These are phyloP conservation scores for Plasmodiophora brassicae DNA, from an alignment of 208 protist species.

Conservation along the genomic window DNA sequence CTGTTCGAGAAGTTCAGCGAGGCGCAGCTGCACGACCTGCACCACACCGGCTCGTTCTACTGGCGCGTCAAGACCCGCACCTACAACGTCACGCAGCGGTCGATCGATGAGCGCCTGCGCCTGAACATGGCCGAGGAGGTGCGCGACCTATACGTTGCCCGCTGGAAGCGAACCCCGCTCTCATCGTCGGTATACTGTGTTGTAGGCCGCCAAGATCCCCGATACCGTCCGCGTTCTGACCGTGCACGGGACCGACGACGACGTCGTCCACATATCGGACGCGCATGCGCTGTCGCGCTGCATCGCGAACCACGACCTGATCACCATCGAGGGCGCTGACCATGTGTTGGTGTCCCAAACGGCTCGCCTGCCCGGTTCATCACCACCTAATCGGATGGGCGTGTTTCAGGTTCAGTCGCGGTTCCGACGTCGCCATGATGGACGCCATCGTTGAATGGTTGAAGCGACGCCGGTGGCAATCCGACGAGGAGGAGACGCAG, in stretches of 20 bases:
- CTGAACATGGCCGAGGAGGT: not conserved
- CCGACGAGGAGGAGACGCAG: too few relatives aligned
- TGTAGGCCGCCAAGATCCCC: not conserved
- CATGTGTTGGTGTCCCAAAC: constrained; percentile 4
- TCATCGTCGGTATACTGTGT: not conserved
- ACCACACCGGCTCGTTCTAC: not conserved
- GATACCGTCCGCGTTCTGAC: not conserved
- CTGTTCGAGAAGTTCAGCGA: constrained; percentile 22
- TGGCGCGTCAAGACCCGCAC: not conserved
- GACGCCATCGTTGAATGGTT: not conserved
- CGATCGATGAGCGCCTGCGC: not conserved
- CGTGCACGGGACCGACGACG: constrained; percentile 6
- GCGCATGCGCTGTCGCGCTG: not conserved
- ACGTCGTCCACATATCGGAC: not conserved
- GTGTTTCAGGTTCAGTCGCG: not conserved
- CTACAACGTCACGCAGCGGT: not conserved
- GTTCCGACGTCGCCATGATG: not conserved
- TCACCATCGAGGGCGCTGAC: not conserved
- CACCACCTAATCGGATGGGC: not conserved
- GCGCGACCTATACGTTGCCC: not conserved
- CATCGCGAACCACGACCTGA: not conserved
- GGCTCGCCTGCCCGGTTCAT: not conserved
- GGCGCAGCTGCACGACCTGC: not conserved
- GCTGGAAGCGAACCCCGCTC: not conserved
- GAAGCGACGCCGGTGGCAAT: too few relatives aligned